These are phyloP conservation scores for Fusarium verticillioides DNA, from an alignment of 2,329 filamentous ascomycete genomes.

Conservation along the genomic window DNA sequence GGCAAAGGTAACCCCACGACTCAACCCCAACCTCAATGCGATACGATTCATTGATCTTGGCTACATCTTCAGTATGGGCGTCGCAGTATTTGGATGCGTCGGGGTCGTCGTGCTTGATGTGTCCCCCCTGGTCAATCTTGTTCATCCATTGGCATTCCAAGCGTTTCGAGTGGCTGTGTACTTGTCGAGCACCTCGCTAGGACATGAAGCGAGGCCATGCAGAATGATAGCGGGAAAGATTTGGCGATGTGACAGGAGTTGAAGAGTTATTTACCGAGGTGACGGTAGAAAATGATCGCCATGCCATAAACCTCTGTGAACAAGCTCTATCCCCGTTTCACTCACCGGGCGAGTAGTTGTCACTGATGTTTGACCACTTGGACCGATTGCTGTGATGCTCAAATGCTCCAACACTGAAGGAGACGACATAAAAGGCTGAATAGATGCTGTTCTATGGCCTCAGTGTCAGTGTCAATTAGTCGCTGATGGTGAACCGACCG, in stretches of 20 bases:
- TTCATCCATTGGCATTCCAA: not conserved
- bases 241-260: no score
- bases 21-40: not conserved
- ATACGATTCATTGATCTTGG: not conserved
- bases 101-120: no score
- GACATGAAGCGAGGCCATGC: no score
- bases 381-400: not conserved
- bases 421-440: rapidly evolving
- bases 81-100: not conserved
- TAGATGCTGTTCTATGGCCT: no score
- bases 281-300: no score
- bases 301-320: not conserved
- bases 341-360: rapidly evolving
- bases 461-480: no score
- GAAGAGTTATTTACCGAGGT: no score
- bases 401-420: not conserved
- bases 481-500: not conserved
- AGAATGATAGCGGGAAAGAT: no score
- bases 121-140: not conserved
- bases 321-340: not conserved
- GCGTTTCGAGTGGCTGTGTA: not conserved
- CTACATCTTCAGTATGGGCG: not conserved
- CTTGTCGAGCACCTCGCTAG: no score
- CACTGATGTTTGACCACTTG: no score
- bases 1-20: not conserved